Conservation (phyloP, 257 asterid species). For the Ophiorrhiza pumila region DNA sequence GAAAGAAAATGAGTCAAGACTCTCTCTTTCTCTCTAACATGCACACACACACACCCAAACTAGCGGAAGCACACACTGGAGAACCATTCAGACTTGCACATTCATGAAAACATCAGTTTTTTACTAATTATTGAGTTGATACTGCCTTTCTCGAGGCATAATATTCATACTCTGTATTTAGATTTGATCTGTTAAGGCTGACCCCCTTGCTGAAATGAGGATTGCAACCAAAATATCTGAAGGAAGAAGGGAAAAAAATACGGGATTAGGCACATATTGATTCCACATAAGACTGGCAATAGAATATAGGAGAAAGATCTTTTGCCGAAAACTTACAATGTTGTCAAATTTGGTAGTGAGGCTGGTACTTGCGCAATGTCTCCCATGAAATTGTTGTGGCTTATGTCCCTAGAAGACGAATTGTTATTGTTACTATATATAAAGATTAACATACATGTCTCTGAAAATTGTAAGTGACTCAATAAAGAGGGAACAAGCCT, state of each 20-base stretch:
- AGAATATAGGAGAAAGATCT: background rate
- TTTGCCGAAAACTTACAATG: slow-evolving; percentile 37
- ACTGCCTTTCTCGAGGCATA: slow-evolving; percentile 14
- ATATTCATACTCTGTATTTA: slow-evolving; percentile 58
- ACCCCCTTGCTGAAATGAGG: slow-evolving; percentile 29
- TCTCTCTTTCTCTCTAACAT: background rate
- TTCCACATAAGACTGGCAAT: background rate
- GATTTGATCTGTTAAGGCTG: slow-evolving; percentile 32
- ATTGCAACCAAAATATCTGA: slow-evolving; percentile 61
- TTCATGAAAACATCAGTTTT: background rate
- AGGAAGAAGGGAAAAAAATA: slow-evolving; percentile 7
- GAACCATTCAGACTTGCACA: background rate
- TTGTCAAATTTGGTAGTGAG: slow-evolving; percentile 37
- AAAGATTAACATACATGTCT: background rate
- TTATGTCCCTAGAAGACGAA: slow-evolving; percentile 48
- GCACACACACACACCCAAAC: background rate
- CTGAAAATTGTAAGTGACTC: background rate
- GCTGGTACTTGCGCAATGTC: slow-evolving; percentile 36
- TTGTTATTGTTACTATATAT: slow-evolving; percentile 1
- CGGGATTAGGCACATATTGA: background rate
- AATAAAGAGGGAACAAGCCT: too few species aligned
- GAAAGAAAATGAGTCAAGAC: slow-evolving; percentile 23
- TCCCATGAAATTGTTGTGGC: slow-evolving; percentile 59
- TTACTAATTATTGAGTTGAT: slow-evolving; percentile 4
- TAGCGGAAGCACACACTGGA: background rate